phyloP scores from a whole-genome alignment of 2,329 filamentous ascomycete genomes.

The Trichoderma guizhouense region DNA sequence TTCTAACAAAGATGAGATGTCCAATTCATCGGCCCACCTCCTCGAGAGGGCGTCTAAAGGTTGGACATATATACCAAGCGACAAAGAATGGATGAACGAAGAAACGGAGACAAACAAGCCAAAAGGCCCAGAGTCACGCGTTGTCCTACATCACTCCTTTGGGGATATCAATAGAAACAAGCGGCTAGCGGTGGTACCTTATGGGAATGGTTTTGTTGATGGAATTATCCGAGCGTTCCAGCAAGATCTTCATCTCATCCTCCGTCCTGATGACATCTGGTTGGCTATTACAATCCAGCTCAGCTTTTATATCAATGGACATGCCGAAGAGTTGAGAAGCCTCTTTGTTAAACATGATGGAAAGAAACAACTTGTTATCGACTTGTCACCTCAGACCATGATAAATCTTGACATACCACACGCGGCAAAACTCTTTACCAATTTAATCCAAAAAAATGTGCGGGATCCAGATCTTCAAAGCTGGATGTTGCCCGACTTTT shows the following conservation, averaged over 20 bases:
- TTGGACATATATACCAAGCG: background rate
- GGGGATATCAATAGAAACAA: background rate
- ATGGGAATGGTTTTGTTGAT: background rate
- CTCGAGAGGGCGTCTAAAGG: background rate
- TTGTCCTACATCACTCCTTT: background rate
- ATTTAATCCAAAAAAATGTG: background rate
- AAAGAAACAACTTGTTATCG: background rate
- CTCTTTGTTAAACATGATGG: constrained; percentile 19
- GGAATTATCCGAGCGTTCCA: constrained; percentile 5
- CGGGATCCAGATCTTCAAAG: background rate
- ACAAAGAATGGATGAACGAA: background rate
- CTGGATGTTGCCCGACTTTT: constrained; percentile 18
- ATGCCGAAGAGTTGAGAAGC: constrained; percentile 17
- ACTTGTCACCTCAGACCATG: background rate
- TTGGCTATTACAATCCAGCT: constrained; percentile 28
- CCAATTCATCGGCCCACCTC: background rate
- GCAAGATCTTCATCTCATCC: constrained; percentile 22
- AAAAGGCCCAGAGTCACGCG: background rate
- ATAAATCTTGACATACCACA: background rate
- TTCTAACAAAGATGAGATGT: background rate
- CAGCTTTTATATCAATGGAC: constrained; percentile 21
- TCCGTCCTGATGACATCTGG: constrained; percentile 28
- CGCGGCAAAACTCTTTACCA: background rate
- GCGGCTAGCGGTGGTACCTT: background rate
- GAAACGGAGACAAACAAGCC: background rate